These are phyloP conservation scores for Talaromyces sp. DNA, from an alignment of 2,329 filamentous ascomycete genomes.

Conservation along the genomic window DNA sequence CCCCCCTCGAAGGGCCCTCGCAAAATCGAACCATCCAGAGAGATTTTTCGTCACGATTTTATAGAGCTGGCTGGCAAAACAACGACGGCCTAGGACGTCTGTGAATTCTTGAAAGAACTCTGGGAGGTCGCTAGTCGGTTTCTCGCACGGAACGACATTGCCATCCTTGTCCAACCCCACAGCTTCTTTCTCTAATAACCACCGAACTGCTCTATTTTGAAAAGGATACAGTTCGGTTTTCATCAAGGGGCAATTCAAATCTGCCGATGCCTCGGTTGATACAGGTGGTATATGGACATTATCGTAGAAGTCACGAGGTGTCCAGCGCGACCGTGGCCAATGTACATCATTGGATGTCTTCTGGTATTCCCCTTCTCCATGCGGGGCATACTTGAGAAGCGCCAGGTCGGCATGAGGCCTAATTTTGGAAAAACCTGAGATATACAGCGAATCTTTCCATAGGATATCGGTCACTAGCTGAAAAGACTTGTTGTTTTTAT, in stretches of 20 bases:
- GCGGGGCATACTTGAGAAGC: conserved; percentile 27
- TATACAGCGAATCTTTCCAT: conserved; percentile 32
- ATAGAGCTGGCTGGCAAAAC: conserved; percentile 39
- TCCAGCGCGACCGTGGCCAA: conserved; percentile 19
- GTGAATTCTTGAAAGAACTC: conserved; percentile 33
- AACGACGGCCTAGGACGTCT: conserved; percentile 35
- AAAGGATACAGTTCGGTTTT: conserved; percentile 45
- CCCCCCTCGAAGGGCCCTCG: conserved; percentile 34
- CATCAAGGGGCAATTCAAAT: conserved; percentile 31
- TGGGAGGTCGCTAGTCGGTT: conserved; percentile 21
- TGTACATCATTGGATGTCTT: not conserved
- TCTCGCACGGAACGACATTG: conserved; percentile 18
- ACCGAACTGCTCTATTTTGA: conserved; percentile 43
- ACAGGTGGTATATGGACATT: conserved; percentile 43
- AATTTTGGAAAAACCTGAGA: conserved; percentile 16
- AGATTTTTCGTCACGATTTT: conserved; percentile 35
- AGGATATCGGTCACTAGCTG: conserved; percentile 27
- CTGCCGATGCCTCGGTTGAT: conserved; percentile 25
- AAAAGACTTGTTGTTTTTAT: conserved; percentile 18
- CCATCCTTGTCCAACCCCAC: conserved; percentile 30
- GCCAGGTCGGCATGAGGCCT: conserved; percentile 14
- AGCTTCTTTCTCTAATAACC: conserved; percentile 44
- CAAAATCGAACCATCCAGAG: conserved; percentile 27
- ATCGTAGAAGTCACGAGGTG: conserved; percentile 43
- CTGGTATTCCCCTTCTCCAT: conserved; percentile 14